phyloP scores from a whole-genome alignment of 208 protist genomes.

The Acanthamoeba castellanii region DNA sequence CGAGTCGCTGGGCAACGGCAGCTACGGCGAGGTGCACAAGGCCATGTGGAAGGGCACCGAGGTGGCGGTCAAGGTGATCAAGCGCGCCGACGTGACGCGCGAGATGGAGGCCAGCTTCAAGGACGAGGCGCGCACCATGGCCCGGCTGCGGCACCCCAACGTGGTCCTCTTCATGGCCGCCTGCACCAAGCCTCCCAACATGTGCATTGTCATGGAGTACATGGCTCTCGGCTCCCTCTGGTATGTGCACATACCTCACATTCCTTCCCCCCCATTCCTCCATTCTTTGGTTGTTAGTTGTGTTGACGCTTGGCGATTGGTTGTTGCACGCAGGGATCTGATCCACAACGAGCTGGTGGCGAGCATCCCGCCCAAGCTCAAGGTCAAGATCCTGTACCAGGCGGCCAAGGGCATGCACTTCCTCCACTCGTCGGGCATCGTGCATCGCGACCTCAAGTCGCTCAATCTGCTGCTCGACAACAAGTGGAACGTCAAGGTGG shows the following conservation, averaged over 20 bases:
- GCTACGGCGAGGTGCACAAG: neutral
- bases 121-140: neutral
- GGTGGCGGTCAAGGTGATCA: constrained; percentile 27
- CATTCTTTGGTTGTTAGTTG: too few species aligned
- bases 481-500: constrained; percentile 48
- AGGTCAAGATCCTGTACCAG: neutral
- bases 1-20: neutral
- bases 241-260: too few species aligned
- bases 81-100: too few species aligned
- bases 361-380: neutral
- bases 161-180: constrained; percentile 18
- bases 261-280: too few species aligned
- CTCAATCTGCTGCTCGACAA: neutral
- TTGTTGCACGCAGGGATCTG: neutral
- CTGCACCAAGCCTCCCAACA: neutral
- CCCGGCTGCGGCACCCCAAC: neutral
- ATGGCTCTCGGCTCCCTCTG: constrained; percentile 22
- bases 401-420: constrained; percentile 68
- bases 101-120: too few species aligned
- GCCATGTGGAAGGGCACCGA: constrained; percentile 39
- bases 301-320: too few species aligned
- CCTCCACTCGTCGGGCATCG: constrained; percentile 45
- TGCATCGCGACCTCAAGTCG: constrained; percentile 58
- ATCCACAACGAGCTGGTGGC: neutral
- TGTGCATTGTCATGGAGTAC: constrained; percentile 63